Evolutionary conservation across 768 basidiomycete species (phyloP).

Genomic region (Dentipellis sp.): DNA sequence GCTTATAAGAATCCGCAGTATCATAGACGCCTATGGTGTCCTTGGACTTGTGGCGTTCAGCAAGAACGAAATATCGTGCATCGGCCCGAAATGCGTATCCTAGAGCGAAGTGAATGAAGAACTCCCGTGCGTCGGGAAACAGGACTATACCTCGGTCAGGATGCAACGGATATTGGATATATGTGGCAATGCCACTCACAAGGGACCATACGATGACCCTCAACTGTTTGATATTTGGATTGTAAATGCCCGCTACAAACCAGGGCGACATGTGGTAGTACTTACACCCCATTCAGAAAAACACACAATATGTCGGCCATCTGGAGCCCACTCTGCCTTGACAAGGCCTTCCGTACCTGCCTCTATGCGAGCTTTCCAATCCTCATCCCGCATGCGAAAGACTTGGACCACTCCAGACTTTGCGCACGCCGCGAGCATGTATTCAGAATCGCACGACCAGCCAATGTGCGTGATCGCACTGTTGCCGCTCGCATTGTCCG

Average conservation of each 20-base stretch:
- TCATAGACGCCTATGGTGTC: constrained; percentile 87
- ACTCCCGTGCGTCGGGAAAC: background rate
- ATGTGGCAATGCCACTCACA: constrained; percentile 60
- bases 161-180: constrained; percentile 81
- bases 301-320: constrained; percentile 73
- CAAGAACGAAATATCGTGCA: constrained; percentile 76
- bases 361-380: constrained; percentile 71
- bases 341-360: constrained; percentile 78
- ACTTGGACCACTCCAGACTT: constrained; percentile 64
- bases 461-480: constrained; percentile 61
- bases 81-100: constrained; percentile 75
- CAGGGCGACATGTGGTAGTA: constrained; percentile 9
- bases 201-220: constrained; percentile 85
- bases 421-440: constrained; percentile 73
- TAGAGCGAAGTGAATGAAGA: constrained; percentile 20
- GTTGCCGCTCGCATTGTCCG: constrained; percentile 21
- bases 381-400: constrained; percentile 71
- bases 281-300: constrained; percentile 93
- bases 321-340: constrained; percentile 86
- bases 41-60: constrained; percentile 85
- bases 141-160: constrained; percentile 56
- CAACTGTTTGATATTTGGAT: constrained; percentile 37
- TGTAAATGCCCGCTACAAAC: background rate
- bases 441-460: constrained; percentile 88
- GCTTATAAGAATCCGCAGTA: constrained; percentile 52